phyloP scores from a whole-genome alignment of 2,329 filamentous ascomycete genomes.

The Fusarium multiceps region DNA sequence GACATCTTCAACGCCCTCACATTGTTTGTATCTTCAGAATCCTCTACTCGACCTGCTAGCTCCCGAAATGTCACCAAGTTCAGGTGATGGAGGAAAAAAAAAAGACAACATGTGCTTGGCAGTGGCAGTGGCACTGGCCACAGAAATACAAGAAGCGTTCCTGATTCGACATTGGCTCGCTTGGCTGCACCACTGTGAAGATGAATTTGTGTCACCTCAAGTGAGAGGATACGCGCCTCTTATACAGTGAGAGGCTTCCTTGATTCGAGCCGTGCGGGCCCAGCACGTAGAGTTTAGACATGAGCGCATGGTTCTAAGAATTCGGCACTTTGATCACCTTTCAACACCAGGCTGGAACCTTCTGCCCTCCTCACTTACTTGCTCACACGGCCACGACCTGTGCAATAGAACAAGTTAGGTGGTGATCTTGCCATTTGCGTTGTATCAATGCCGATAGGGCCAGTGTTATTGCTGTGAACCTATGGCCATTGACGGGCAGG shows the following conservation, averaged over 20 bases:
- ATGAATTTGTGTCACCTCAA: slow-evolving; percentile 35
- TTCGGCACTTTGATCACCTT: slow-evolving; percentile 6
- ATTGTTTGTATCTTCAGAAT: slow-evolving; percentile 18
- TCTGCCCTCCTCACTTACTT: not conserved
- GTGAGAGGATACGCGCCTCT: slow-evolving; percentile 27
- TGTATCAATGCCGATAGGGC: slow-evolving; percentile 1
- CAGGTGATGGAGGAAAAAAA: not conserved
- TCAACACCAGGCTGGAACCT: slow-evolving; percentile 5
- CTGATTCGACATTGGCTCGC: slow-evolving; percentile 34
- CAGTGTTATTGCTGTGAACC: slow-evolving; percentile 7
- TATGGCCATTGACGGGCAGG: slow-evolving; percentile 24
- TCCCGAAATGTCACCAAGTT: slow-evolving; percentile 3
- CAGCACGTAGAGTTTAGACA: not conserved
- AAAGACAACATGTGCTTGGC: slow-evolving; percentile 1
- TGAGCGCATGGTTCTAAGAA: not conserved
- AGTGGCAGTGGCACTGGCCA: slow-evolving; percentile 23
- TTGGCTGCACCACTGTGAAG: slow-evolving; percentile 19
- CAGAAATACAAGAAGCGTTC: slow-evolving; percentile 9
- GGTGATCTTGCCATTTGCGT: not conserved
- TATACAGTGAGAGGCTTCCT: slow-evolving; percentile 17
- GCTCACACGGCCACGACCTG: not conserved
- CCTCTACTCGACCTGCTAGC: slow-evolving; percentile 3
- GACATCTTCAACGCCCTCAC: slow-evolving; percentile 1
- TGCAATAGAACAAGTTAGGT: not conserved
- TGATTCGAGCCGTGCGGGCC: slow-evolving; percentile 12